Evolutionary conservation across 2,329 filamentous ascomycete genomes (phyloP), one percentile per base, ranked within the genome.

Genomic region (Clonostachys byssicola): DNA sequence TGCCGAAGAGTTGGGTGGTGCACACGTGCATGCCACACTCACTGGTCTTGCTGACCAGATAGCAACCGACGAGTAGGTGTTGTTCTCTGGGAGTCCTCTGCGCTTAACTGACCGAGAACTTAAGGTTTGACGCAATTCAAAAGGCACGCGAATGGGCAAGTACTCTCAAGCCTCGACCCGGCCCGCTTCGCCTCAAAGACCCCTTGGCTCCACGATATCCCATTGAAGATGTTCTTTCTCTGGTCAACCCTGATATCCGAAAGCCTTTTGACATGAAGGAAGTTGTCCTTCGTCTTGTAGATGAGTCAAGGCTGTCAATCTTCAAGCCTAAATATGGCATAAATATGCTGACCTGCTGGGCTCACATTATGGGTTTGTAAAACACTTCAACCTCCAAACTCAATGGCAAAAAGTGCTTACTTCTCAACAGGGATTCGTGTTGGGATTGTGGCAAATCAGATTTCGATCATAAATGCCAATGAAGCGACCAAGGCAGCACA

Each of bases 21-120:
- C 69, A 4, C 57, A 61, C 16, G 62, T 71, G 13, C 70, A 73
- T 50, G 64, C 61, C 2, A 65, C 57, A 2, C 49, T 63, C 0
- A 73, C 70, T 5, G 71, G 71, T 0, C 56, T 74, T 3, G 67
- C 68, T 0, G 71, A 74, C 49, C 66, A 71, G 44, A 60, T 74
- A 38, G 70, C 71, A 6, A 34, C 51, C 2, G 68, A 73, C 53
- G 70, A 73, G 54, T 30, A 30, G 23, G 23, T 10, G 5, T 30
- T 6, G 23, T 30, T 30, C 8, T 10, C 23, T 4, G 9, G 10
- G 23, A 4, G 23, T 23, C 23, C 23, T 30, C 8, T 10, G 7
- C 10, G 23, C 23, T 30, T 3, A 30, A 9, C 23, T 30, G 23
- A 30, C 23, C 9, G 23, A 30, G 23, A 10, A 2, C 6, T 10